Evolutionary conservation across 345 rosid species (phyloP).

Genomic region (Gynandropsis gynandra): DNA sequence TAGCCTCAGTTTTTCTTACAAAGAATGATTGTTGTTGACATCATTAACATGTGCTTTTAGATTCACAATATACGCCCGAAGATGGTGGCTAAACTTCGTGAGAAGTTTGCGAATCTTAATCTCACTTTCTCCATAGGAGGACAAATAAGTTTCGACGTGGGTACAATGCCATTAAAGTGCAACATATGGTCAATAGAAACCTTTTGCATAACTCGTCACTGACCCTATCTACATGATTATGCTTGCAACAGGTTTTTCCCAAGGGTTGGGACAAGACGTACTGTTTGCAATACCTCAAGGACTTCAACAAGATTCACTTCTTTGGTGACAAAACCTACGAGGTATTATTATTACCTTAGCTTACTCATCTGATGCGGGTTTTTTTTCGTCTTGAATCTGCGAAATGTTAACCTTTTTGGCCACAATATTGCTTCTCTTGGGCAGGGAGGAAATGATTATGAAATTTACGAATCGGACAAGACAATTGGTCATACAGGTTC

Average conservation of each 20-base stretch:
- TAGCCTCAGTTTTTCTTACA: constrained; percentile 7
- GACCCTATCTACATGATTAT: constrained; percentile 3
- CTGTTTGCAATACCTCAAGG: constrained; percentile 79
- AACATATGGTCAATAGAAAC: neutral
- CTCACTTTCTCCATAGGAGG: constrained; percentile 96
- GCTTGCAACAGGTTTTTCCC: constrained; percentile 67
- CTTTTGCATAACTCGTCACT: constrained; percentile 1
- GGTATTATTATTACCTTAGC: constrained; percentile 30
- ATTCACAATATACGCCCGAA: constrained; percentile 72
- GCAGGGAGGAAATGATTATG: constrained; percentile 96
- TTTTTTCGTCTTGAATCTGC: constrained; percentile 1
- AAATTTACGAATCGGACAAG: constrained; percentile 74
- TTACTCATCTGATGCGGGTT: neutral
- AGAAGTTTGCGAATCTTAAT: constrained; percentile 85
- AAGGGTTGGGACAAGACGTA: constrained; percentile 99
- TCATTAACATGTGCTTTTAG: constrained; percentile 38
- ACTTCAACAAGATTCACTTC: constrained; percentile 80
- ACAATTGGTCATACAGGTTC: constrained; percentile 90
- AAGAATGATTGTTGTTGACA: neutral
- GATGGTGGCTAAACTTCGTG: constrained; percentile 76
- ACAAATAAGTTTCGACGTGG: constrained; percentile 93
- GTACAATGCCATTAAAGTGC: constrained; percentile 21
- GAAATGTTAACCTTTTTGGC: neutral
- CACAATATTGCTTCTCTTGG: constrained; percentile 13
- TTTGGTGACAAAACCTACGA: constrained; percentile 98